Conservation (phyloP, 768 basidiomycete genomes). For the Pleurotus salmoneostramineus region DNA sequence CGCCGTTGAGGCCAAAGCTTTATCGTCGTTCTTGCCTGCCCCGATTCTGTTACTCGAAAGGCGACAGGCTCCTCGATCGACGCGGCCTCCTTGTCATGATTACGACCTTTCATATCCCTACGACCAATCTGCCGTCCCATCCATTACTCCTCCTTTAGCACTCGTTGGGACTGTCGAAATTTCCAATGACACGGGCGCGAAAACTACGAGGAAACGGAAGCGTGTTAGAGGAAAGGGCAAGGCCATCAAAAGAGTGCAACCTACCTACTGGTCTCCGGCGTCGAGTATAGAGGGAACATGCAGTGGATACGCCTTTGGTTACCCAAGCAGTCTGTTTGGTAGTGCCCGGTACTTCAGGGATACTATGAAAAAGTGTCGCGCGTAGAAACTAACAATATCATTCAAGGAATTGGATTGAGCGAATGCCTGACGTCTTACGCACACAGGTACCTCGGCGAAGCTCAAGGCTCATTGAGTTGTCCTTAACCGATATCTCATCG, state of each 20-base stretch:
- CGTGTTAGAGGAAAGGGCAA: constrained; percentile 5
- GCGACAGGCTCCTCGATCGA: constrained; percentile 27
- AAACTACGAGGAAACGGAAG: constrained; percentile 14
- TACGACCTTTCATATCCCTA: constrained; percentile 30
- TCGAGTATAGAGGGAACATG: constrained; percentile 31
- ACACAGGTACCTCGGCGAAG: too few relatives aligned
- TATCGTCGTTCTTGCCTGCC: constrained; percentile 7
- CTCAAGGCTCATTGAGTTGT: too few relatives aligned
- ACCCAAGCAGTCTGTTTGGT: constrained; percentile 24
- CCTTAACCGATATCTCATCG: too few relatives aligned
- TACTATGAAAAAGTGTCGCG: constrained; percentile 15
- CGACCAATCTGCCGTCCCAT: constrained; percentile 10
- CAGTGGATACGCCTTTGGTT: constrained; percentile 40
- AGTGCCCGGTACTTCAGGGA: constrained; percentile 16
- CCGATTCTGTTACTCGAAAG: constrained; percentile 25
- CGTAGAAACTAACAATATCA: too few relatives aligned
- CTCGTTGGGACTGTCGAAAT: background rate
- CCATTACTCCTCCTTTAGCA: constrained; percentile 19
- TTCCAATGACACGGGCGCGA: constrained; percentile 7
- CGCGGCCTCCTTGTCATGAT: constrained; percentile 34
- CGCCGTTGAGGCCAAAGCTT: too few relatives aligned
- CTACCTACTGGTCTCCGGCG: constrained; percentile 39
- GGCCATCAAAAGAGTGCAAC: constrained; percentile 22
- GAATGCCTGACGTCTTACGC: too few relatives aligned
- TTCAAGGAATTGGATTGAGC: too few relatives aligned